These are phyloP conservation scores for Cercospora citrullina DNA, from an alignment of 2,329 filamentous ascomycete species.

Conservation along the genomic window DNA sequence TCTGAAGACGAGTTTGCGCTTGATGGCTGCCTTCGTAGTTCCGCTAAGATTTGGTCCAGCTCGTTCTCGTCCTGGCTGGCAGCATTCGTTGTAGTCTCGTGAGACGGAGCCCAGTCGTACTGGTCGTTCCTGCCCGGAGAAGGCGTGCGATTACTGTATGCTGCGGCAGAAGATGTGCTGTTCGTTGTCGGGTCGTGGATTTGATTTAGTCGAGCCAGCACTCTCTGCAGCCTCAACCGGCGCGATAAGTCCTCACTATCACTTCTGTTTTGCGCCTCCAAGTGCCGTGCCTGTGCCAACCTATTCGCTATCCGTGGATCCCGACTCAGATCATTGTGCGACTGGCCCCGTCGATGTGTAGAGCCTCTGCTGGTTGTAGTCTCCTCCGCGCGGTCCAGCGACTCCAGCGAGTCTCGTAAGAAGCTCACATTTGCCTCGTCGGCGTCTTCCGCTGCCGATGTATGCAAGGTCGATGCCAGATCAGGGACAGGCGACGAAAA, in stretches of 20 bases:
- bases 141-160: slow-evolving; percentile 56
- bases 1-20: slow-evolving; percentile 28
- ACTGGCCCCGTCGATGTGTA: slow-evolving; percentile 4
- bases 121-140: slow-evolving; percentile 54
- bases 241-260: slow-evolving; percentile 43
- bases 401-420: slow-evolving; percentile 47
- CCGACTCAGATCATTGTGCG: slow-evolving; percentile 26
- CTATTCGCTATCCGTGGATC: slow-evolving; percentile 28
- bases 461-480: slow-evolving; percentile 53
- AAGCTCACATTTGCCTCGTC: slow-evolving; percentile 54
- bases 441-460: slow-evolving; percentile 39
- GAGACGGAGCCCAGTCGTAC: slow-evolving; percentile 61
- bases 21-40: slow-evolving; percentile 42
- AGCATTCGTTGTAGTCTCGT: slow-evolving; percentile 38
- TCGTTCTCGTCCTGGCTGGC: slow-evolving; percentile 41
- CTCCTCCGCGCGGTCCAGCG: slow-evolving; percentile 27
- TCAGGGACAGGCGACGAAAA: slow-evolving; percentile 54
- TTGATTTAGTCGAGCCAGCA: slow-evolving; percentile 49
- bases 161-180: slow-evolving; percentile 29
- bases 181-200: slow-evolving; percentile 42
- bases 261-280: slow-evolving; percentile 14
- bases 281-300: not conserved
- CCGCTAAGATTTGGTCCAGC: slow-evolving; percentile 44
- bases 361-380: not conserved
- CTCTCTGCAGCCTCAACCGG: slow-evolving; percentile 45